Evolutionary conservation across 2,329 filamentous ascomycete genomes (phyloP).

Genomic region (Coleophoma eucalyptorum): DNA sequence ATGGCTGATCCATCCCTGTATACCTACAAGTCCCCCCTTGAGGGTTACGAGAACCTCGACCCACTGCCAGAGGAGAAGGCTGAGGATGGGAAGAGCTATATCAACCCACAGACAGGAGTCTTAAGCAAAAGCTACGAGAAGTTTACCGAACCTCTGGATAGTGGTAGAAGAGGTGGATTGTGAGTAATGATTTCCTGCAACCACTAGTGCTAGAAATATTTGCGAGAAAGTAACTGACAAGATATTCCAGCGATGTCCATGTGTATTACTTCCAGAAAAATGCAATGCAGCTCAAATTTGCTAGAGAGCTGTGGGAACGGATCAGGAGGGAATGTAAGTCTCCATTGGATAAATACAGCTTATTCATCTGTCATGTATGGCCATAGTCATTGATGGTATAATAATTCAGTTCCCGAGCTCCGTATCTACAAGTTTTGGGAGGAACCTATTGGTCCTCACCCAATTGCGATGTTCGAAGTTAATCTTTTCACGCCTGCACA

Average conservation of each 20-base stretch:
- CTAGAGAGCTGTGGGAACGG: constrained; percentile 69
- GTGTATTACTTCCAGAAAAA: constrained; percentile 75
- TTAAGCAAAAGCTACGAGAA: constrained; percentile 65
- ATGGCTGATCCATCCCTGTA: constrained; percentile 48
- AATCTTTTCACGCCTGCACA: constrained; percentile 82
- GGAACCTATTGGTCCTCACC: constrained; percentile 75
- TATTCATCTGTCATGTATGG: not conserved
- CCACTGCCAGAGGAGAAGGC: constrained; percentile 38
- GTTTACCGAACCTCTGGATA: constrained; percentile 67
- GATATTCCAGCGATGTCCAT: constrained; percentile 62
- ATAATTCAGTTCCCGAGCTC: constrained; percentile 68
- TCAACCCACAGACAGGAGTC: constrained; percentile 58
- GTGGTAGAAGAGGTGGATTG: constrained; percentile 68
- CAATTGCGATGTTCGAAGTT: constrained; percentile 87
- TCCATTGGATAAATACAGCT: not conserved
- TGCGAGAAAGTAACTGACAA: not conserved
- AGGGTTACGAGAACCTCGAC: constrained; percentile 43
- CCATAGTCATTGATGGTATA: not conserved
- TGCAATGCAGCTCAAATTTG: constrained; percentile 60
- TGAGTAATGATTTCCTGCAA: constrained; percentile 30
- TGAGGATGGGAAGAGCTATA: constrained; percentile 73
- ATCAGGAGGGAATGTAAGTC: constrained; percentile 73
- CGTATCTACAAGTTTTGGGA: constrained; percentile 79
- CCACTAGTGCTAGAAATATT: not conserved
- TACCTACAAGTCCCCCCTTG: constrained; percentile 46